These are phyloP conservation scores for Rhodosporidiobolus odoratus DNA, from an alignment of 768 basidiomycete genomes.

Conservation along the genomic window DNA sequence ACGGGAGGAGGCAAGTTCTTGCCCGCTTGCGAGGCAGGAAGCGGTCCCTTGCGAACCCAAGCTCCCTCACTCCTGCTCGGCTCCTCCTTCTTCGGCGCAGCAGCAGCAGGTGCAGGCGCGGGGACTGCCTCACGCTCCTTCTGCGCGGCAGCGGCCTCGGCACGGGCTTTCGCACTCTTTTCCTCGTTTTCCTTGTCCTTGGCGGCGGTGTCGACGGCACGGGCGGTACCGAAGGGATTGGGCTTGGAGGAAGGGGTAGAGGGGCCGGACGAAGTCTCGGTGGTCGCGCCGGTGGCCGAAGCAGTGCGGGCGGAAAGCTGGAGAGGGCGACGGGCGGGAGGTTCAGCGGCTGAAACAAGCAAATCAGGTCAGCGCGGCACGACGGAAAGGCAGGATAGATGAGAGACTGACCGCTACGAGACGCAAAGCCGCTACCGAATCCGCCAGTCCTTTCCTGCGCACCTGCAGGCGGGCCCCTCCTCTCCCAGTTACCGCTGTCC, in stretches of 20 bases:
- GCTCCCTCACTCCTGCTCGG: constrained; percentile 14
- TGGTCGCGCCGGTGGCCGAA: constrained; percentile 55
- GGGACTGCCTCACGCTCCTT: constrained; percentile 2
- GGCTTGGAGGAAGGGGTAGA: constrained; percentile 45
- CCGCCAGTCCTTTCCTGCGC: not conserved
- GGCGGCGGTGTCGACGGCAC: constrained; percentile 75
- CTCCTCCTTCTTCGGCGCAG: not conserved
- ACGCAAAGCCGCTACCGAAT: constrained; percentile 16
- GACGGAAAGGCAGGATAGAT: constrained; percentile 18
- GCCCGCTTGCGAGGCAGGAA: not conserved
- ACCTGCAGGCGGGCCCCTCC: constrained; percentile 21
- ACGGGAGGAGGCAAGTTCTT: constrained; percentile 7
- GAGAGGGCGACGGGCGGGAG: constrained; percentile 63
- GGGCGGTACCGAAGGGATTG: constrained; percentile 84
- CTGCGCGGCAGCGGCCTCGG: not conserved
- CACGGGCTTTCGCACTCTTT: constrained; percentile 59
- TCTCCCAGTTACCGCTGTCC: constrained; percentile 52
- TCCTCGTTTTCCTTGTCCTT: constrained; percentile 68
- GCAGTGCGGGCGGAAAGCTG: constrained; percentile 74
- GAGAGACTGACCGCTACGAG: constrained; percentile 7
- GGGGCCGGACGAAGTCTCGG: constrained; percentile 52
- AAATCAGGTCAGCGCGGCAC: not conserved
- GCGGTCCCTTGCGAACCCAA: constrained; percentile 24
- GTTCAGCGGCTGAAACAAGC: constrained; percentile 53
- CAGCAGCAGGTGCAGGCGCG: not conserved